A percentile compares a stretch with the other conserved stretches of the same genome.
phyloP scores from a whole-genome alignment of 2,329 filamentous ascomycete genomes.

The Cucurbitaria berberidis region DNA sequence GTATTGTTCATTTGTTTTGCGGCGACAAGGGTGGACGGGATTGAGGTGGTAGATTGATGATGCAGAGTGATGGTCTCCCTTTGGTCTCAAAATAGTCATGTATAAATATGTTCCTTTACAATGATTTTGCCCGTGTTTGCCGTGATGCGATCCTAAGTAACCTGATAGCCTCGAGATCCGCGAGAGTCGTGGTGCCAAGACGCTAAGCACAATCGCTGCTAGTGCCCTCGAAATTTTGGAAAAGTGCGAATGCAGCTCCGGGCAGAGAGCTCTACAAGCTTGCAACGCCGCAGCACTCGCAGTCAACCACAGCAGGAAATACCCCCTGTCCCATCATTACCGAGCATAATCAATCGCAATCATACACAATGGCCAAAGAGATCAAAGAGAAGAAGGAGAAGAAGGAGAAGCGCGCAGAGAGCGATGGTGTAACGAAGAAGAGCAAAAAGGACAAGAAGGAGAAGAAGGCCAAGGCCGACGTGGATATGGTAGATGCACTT shows the following conservation, averaged over 20 bases:
- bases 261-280: slow-evolving; percentile 21
- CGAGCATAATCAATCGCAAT: slow-evolving; percentile 5
- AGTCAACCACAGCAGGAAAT: neutral
- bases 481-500: slow-evolving; percentile 64
- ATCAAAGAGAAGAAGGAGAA: slow-evolving; percentile 46
- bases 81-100: slow-evolving; percentile 30
- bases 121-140: neutral
- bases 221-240: slow-evolving; percentile 18
- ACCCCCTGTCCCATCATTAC: neutral
- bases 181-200: neutral
- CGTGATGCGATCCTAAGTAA: too few species aligned
- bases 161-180: too few species aligned
- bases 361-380: slow-evolving; percentile 45
- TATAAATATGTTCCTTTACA: slow-evolving; percentile 27
- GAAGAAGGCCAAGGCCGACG: slow-evolving; percentile 70
- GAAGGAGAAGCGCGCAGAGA: slow-evolving; percentile 69
- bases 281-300: slow-evolving; percentile 3
- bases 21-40: slow-evolving; percentile 22
- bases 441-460: slow-evolving; percentile 65
- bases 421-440: slow-evolving; percentile 50
- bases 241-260: slow-evolving; percentile 9
- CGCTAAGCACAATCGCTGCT: slow-evolving; percentile 8
- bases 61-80: slow-evolving; percentile 20
- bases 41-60: slow-evolving; percentile 30
- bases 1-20: slow-evolving; percentile 35